Evolutionary conservation across 2,329 filamentous ascomycete species (phyloP).

Genomic region (Fusarium sp.): DNA sequence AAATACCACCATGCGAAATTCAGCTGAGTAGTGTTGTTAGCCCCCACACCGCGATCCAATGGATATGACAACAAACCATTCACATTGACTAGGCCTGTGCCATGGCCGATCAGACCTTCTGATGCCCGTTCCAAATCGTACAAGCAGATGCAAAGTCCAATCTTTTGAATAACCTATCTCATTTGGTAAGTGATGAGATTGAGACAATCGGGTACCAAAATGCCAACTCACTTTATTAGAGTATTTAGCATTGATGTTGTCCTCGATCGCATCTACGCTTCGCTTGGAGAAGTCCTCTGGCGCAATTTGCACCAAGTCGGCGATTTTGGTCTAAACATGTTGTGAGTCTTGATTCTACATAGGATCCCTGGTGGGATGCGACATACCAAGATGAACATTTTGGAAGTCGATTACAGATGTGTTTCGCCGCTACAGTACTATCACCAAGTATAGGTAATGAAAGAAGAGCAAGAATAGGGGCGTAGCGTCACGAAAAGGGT

Average conservation of each 20-base stretch:
- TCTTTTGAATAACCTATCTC: slow-evolving; percentile 81
- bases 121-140: slow-evolving; percentile 91
- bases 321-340: slow-evolving; percentile 78
- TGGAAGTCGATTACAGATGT: background rate
- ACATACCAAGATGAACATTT: slow-evolving; percentile 63
- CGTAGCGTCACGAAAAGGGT: slow-evolving; percentile 5
- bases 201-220: background rate
- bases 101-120: slow-evolving; percentile 93
- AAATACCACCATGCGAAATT: slow-evolving; percentile 93
- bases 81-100: slow-evolving; percentile 90
- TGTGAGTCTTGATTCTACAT: slow-evolving; percentile 22
- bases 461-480: background rate
- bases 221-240: slow-evolving; percentile 76
- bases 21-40: slow-evolving; percentile 59
- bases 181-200: background rate
- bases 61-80: slow-evolving; percentile 70
- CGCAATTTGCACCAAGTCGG: slow-evolving; percentile 91
- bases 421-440: background rate
- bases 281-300: slow-evolving; percentile 88
- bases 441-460: background rate
- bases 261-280: slow-evolving; percentile 86
- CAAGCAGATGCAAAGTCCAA: slow-evolving; percentile 91
- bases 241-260: slow-evolving; percentile 97
- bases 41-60: background rate
- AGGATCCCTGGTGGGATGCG: slow-evolving; percentile 15